A percentile compares a stretch with the other conserved stretches of the same genome.
phyloP scores from a whole-genome alignment of 768 basidiomycete species.

The Hydnomerulius pinastri region DNA sequence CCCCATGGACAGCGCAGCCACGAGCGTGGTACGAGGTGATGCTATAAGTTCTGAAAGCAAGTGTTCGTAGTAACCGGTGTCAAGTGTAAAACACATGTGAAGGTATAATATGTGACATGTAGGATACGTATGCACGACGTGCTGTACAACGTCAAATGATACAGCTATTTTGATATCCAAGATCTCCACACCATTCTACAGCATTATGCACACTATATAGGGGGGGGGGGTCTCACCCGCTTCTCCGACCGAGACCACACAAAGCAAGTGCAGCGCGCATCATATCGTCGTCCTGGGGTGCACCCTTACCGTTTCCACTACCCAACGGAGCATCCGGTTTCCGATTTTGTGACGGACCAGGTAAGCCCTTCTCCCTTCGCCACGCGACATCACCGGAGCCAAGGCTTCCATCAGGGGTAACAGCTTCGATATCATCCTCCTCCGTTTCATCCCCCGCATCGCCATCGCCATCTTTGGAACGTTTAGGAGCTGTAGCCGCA shows the following conservation, averaged over 20 bases:
- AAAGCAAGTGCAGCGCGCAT: constrained; percentile 71
- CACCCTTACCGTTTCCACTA: constrained; percentile 10
- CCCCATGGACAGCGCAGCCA: too few species aligned
- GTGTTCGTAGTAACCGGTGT: too few species aligned
- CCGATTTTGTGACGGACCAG: constrained; percentile 3
- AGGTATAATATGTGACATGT: neutral
- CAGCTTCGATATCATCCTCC: constrained; percentile 62
- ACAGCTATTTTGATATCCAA: neutral
- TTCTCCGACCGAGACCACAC: constrained; percentile 50
- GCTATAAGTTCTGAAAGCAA: too few species aligned
- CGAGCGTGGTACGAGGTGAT: too few species aligned
- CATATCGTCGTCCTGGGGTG: constrained; percentile 58
- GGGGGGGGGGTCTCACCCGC: neutral
- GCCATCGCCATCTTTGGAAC: constrained; percentile 10
- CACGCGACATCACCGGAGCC: constrained; percentile 43
- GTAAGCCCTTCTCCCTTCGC: constrained; percentile 16
- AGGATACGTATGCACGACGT: neutral
- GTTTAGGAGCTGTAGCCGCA: constrained; percentile 12
- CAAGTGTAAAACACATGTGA: too few species aligned
- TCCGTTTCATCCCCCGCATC: constrained; percentile 54
- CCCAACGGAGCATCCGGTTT: neutral
- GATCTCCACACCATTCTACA: neutral
- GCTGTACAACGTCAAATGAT: neutral
- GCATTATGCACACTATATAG: neutral
- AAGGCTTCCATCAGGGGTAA: constrained; percentile 62